Conservation (phyloP, 345 rosid species). For the rapeseed (Brassica napus) region Da-Ae NC_063448.1:50653501-50654000, state of each 20-base stretch:
- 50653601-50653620: constrained; percentile 66
- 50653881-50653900: constrained; percentile 83
- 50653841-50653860: constrained; percentile 80
- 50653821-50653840: constrained; percentile 74
- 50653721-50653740: constrained; percentile 62
- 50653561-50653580: constrained; percentile 27
- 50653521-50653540: constrained; percentile 33
- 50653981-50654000: constrained; percentile 86
- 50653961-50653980: constrained; percentile 73
- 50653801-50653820: constrained; percentile 60
- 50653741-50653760: constrained; percentile 57
- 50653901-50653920: constrained; percentile 78
- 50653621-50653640: constrained; percentile 67
- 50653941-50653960: constrained; percentile 63
- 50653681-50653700: constrained; percentile 63
- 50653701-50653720: constrained; percentile 72
- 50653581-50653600: constrained; percentile 55
- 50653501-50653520: constrained; percentile 45
- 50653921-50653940: constrained; percentile 70
- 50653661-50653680: constrained; percentile 62
- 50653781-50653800: constrained; percentile 50
- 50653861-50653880: constrained; percentile 73
- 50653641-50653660: constrained; percentile 66
- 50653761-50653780: constrained; percentile 59
- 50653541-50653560: constrained; percentile 39